These are phyloP conservation scores for Piedraia hortae DNA, from an alignment of 2,329 filamentous ascomycete genomes.

Conservation along the genomic window DNA sequence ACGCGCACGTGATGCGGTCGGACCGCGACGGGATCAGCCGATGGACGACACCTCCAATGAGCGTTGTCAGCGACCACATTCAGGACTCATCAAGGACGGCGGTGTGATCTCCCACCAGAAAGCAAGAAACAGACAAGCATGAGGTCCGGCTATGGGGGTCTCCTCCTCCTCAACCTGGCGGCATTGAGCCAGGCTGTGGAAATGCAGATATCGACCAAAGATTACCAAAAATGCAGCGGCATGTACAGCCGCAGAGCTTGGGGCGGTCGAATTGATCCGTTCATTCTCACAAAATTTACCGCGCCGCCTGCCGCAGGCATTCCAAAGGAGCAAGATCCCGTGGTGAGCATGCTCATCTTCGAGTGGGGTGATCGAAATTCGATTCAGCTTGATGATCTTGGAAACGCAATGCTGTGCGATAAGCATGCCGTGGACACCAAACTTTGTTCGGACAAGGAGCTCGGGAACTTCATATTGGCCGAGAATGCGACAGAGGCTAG, in stretches of 20 bases:
- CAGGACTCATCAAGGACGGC: no score
- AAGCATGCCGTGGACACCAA: slow-evolving; percentile 37
- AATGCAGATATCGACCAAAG: slow-evolving; percentile 29
- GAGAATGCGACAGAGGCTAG: slow-evolving; percentile 47
- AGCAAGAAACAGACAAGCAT: no score
- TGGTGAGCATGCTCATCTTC: slow-evolving; percentile 69
- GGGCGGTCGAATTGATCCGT: slow-evolving; percentile 70
- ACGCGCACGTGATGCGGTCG: no score
- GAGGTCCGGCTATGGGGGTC: not conserved
- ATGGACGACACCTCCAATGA: no score
- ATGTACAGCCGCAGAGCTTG: slow-evolving; percentile 84
- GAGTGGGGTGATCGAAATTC: slow-evolving; percentile 48
- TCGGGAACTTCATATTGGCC: slow-evolving; percentile 61
- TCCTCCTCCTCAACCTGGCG: slow-evolving; percentile 2
- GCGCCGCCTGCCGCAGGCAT: slow-evolving; percentile 21
- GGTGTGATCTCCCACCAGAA: no score
- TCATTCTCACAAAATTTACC: slow-evolving; percentile 61
- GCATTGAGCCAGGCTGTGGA: slow-evolving; percentile 1
- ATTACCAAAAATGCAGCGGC: slow-evolving; percentile 60
- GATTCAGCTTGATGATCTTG: not conserved
- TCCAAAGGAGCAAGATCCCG: slow-evolving; percentile 36
- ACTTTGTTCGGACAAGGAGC: slow-evolving; percentile 47
- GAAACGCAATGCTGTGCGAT: slow-evolving; percentile 35
- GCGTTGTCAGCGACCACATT: no score
- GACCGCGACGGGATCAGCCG: no score